Base-by-base conservation (phyloP, 1,284 basidiomycete genomes). In the Cystobasidiaceae sp. region DNA sequence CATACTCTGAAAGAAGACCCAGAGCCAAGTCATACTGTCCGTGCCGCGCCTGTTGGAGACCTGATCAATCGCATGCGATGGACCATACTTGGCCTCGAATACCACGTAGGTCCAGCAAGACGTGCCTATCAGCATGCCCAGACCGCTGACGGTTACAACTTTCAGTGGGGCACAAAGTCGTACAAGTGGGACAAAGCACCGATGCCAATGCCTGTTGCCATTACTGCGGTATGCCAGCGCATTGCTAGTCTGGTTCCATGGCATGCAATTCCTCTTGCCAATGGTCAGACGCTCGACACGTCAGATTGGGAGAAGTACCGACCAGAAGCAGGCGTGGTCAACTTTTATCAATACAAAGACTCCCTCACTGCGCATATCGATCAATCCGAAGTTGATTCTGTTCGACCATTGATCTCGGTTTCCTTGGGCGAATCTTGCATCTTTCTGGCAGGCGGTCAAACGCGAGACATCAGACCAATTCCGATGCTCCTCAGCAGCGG, bases 331-430 rank as follows among this genome's bases (percentile, higher is more conserved):
- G 92, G 92, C 2, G 93, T 96, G 49, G 87, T 94, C 67, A 96
- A 96, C 75, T 94, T 90, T 73, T 68, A 68, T 28, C 46, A 57
- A 25, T 51, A 46, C 32, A 34, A 56, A 81, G 90, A 96, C 71
- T 89, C 90, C 0, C 82, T 96, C 25, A 94, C 94, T 87, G 92
- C 84, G 0, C 92, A 96, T 74, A 89, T 93, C 37, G 93, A 96
- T 77, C 87, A 89, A 23, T 90, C 90, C 19, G 93, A 96, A 75
- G 81, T 89, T 17, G 89, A 86, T 73, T 86, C 83, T 52, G 93
- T 85, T 33, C 89, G 89, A 1, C 92, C 92, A 0, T 82, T 96
- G 0, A 89, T 94, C 2, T 93, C 90, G 0, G 84, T 96, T 51
- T 93, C 91, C 89, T 82, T 94, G 6, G 92, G 92, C 4, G 89